phyloP scores from a whole-genome alignment of 208 protist species.

The Zelonia costaricensis region DNA sequence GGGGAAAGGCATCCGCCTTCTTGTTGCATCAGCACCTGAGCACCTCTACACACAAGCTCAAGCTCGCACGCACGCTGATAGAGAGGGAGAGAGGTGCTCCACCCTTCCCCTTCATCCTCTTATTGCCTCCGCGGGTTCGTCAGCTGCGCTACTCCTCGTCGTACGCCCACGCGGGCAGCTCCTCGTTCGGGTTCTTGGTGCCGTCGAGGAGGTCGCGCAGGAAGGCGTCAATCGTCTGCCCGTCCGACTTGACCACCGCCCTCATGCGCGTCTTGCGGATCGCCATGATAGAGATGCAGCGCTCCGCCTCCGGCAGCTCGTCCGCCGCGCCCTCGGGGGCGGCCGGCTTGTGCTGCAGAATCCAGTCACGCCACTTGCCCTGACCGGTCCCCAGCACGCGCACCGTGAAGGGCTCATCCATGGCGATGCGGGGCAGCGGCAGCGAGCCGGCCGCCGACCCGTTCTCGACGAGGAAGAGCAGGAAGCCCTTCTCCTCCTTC shows the following conservation, averaged over 20 bases:
- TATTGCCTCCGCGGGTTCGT: too few species aligned
- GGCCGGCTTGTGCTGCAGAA: slow-evolving; percentile 28
- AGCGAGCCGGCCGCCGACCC: slow-evolving; percentile 22
- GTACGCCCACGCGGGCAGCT: slow-evolving; percentile 37
- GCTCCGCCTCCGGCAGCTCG: slow-evolving; percentile 23
- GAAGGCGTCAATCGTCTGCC: slow-evolving; percentile 46
- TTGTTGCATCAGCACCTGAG: too few species aligned
- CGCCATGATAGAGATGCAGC: slow-evolving; percentile 37
- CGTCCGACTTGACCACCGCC: slow-evolving; percentile 42
- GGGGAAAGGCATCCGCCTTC: too few species aligned
- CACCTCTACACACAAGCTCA: too few species aligned
- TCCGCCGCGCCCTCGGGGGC: slow-evolving; percentile 3
- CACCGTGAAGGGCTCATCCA: slow-evolving; percentile 72
- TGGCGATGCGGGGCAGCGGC: slow-evolving; percentile 39
- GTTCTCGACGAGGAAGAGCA: slow-evolving; percentile 56
- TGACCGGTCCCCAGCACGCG: slow-evolving; percentile 49
- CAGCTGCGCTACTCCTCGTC: slow-evolving; percentile 14
- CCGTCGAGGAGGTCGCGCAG: slow-evolving; percentile 67
- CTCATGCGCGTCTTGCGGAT: slow-evolving; percentile 63
- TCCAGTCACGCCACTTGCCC: slow-evolving; percentile 53
- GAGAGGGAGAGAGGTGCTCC: not conserved
- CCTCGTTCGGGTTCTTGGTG: slow-evolving; percentile 29
- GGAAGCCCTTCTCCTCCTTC: slow-evolving; percentile 65
- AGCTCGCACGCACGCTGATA: too few species aligned
- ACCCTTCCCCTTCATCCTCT: not conserved